Evolutionary conservation across 106 monocot genomes (phyloP).

Genomic region (Apostasia shenzhenica): DNA sequence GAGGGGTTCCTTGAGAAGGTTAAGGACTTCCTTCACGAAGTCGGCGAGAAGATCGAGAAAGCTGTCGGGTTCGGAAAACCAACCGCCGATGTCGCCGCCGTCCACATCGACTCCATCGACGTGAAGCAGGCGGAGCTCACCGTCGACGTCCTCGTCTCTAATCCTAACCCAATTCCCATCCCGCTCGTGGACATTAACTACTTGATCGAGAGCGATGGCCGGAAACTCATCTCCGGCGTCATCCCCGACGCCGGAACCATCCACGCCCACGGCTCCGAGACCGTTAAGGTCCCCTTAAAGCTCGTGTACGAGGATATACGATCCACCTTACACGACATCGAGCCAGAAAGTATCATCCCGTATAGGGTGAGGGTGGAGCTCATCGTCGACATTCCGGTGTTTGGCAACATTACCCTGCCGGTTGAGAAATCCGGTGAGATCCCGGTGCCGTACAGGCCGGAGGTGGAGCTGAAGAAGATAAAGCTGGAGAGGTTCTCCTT

Average conservation of each 20-base stretch:
- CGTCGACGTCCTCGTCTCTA: conserved; percentile 57
- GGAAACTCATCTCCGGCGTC: conserved; percentile 77
- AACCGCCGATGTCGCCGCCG: conserved; percentile 59
- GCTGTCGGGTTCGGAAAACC: conserved; percentile 84
- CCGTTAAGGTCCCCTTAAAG: conserved; percentile 61
- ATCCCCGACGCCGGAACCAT: conserved; percentile 88
- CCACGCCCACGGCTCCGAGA: conserved; percentile 79
- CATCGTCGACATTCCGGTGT: conserved; percentile 59
- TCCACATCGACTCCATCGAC: conserved; percentile 61
- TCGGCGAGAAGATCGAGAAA: conserved; percentile 86
- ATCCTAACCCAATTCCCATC: conserved; percentile 80
- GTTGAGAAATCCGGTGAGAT: conserved; percentile 71
- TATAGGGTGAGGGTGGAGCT: conserved; percentile 54
- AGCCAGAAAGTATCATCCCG: conserved; percentile 72
- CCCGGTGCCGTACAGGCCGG: conserved; percentile 69
- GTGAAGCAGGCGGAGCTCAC: conserved; percentile 66
- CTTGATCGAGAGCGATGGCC: conserved; percentile 67
- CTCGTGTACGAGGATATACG: conserved; percentile 75
- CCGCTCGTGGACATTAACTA: conserved; percentile 77
- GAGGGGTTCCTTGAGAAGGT: conserved; percentile 78
- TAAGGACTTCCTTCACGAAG: conserved; percentile 83
- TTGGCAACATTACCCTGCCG: conserved; percentile 60
- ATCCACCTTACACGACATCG: conserved; percentile 56
- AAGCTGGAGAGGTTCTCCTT: conserved; percentile 56
- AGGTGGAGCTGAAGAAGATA: conserved; percentile 57